phyloP scores from a whole-genome alignment of 805 yeast genomes.

The Jamesozyma hellenica region DNA sequence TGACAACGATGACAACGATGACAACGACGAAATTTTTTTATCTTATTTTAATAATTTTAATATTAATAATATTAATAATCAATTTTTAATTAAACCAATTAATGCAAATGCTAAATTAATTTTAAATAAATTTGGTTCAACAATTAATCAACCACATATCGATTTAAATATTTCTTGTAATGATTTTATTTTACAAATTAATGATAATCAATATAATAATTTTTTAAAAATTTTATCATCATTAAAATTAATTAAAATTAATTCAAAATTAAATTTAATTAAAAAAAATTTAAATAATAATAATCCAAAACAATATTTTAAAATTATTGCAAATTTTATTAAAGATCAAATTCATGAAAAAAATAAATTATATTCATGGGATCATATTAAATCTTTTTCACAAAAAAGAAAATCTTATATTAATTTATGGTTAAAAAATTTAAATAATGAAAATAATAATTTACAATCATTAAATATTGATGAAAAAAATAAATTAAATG shows the following conservation, averaged over 20 bases:
- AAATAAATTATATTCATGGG: conserved; percentile 86
- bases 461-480: conserved; percentile 28
- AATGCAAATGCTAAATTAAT: conserved; percentile 79
- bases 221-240: conserved; percentile 72
- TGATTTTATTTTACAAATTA: conserved; percentile 79
- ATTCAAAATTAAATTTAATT: conserved; percentile 60
- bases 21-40: neutral
- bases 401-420: conserved; percentile 64
- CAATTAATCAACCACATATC: conserved; percentile 58
- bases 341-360: conserved; percentile 71
- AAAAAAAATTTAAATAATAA: conserved; percentile 40
- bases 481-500: conserved; percentile 34
- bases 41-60: too few species aligned
- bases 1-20: neutral
- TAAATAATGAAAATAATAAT: conserved; percentile 30
- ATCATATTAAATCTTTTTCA: conserved; percentile 55
- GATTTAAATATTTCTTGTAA: conserved; percentile 70
- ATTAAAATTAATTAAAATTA: conserved; percentile 68
- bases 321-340: conserved; percentile 70
- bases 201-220: conserved; percentile 76
- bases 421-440: conserved; percentile 51
- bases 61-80: conserved; percentile 19
- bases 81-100: conserved; percentile 73
- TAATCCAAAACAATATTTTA: conserved; percentile 72
- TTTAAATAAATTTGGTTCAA: conserved; percentile 67